phyloP scores from a whole-genome alignment of 495 filamentous ascomycete species.

The Neurospora cerealis region DNA sequence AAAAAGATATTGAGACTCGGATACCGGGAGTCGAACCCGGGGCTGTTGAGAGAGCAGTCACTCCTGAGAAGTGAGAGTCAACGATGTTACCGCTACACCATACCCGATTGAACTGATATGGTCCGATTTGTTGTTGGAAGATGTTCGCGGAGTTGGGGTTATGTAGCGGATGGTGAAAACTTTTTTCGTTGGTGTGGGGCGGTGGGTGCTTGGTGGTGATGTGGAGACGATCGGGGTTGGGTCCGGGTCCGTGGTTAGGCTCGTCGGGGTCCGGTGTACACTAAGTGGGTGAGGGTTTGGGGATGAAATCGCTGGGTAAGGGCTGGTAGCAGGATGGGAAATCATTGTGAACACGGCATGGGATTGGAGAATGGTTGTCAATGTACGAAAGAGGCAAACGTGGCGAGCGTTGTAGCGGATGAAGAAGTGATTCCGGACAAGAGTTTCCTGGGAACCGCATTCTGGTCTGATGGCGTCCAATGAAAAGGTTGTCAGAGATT shows the following conservation, averaged over 20 bases:
- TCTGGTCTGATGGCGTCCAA: too few relatives aligned
- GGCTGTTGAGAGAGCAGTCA: not conserved
- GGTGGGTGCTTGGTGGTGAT: not conserved
- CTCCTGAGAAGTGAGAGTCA: not conserved
- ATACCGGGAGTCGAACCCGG: not conserved
- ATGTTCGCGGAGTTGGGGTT: accelerated
- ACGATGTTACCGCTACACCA: not conserved
- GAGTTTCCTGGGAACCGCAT: too few relatives aligned
- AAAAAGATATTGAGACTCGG: not conserved
- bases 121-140: not conserved
- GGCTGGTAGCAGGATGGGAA: too few relatives aligned
- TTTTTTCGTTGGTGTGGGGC: not conserved
- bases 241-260: not conserved
- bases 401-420: too few relatives aligned
- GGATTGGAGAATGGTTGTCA: too few relatives aligned
- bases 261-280: too few relatives aligned
- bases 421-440: too few relatives aligned
- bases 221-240: not conserved
- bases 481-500: too few relatives aligned
- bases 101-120: not conserved
- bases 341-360: too few relatives aligned
- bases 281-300: too few relatives aligned
- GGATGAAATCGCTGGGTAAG: too few relatives aligned
- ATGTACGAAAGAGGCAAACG: too few relatives aligned
- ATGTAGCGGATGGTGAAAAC: not conserved